phyloP scores from a whole-genome alignment of 805 yeast species.

The Candida awuae region DNA sequence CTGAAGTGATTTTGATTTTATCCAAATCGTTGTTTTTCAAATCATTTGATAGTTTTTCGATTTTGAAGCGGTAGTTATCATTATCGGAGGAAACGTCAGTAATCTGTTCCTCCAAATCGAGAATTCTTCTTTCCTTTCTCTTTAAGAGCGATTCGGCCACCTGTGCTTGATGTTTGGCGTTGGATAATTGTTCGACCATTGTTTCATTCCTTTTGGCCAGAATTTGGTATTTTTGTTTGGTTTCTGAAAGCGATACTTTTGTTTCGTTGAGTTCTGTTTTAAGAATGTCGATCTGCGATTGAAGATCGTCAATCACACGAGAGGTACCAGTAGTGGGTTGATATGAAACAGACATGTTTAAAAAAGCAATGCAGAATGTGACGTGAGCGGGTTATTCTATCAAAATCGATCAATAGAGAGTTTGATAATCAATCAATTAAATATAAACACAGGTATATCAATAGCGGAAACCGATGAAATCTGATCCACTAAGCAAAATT shows the following conservation, averaged over 20 bases:
- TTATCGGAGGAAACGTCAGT: constrained; percentile 38
- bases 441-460: too few relatives aligned
- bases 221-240: constrained; percentile 43
- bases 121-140: constrained; percentile 61
- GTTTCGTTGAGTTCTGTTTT: constrained; percentile 18
- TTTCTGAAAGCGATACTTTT: constrained; percentile 33
- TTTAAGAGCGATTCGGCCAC: constrained; percentile 59
- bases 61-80: constrained; percentile 42
- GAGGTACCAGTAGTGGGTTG: constrained; percentile 19
- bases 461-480: too few relatives aligned
- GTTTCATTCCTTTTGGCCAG: constrained; percentile 41
- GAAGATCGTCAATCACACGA: constrained; percentile 27
- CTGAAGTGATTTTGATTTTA: constrained; percentile 38
- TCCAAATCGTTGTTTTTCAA: constrained; percentile 41
- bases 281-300: constrained; percentile 25
- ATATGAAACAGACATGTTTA: too few relatives aligned
- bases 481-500: too few relatives aligned
- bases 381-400: too few relatives aligned
- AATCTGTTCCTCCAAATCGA: constrained; percentile 55
- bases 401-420: too few relatives aligned
- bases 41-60: constrained; percentile 42
- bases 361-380: too few relatives aligned
- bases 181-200: constrained; percentile 57
- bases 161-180: constrained; percentile 70
- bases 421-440: too few relatives aligned